These are phyloP conservation scores for Domatiomyces globalis DNA, from an alignment of 2,329 filamentous ascomycete genomes.

Conservation along the genomic window DNA sequence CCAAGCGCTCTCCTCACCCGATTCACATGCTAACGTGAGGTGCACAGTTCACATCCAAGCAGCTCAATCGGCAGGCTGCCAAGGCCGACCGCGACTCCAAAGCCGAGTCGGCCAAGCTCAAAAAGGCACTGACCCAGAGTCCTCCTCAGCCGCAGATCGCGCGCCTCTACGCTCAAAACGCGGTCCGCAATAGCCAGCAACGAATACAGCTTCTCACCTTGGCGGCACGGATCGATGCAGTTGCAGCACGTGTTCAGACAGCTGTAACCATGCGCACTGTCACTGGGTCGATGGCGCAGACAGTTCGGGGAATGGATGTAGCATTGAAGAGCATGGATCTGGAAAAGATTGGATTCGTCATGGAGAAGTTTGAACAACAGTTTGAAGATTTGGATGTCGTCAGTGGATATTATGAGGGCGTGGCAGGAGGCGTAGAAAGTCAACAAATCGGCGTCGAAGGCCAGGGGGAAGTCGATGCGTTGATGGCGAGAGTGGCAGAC, in stretches of 20 bases:
- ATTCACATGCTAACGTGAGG: background rate
- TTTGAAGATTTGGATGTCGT: conserved; percentile 39
- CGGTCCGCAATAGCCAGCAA: conserved; percentile 33
- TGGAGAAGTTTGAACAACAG: conserved; percentile 50
- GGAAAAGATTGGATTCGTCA: conserved; percentile 47
- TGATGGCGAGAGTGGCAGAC: conserved; percentile 75
- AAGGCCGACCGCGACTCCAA: conserved; percentile 34
- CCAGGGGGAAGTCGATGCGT: conserved; percentile 73
- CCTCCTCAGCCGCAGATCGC: conserved; percentile 34
- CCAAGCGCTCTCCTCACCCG: background rate
- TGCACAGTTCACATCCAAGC: conserved; percentile 32
- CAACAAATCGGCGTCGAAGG: conserved; percentile 35
- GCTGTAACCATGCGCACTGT: conserved; percentile 35
- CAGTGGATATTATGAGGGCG: conserved; percentile 65
- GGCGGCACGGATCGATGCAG: conserved; percentile 34
- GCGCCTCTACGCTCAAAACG: conserved; percentile 34
- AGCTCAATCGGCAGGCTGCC: conserved; percentile 33
- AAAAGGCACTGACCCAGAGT: conserved; percentile 34
- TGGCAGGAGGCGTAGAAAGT: conserved; percentile 43
- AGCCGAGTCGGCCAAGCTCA: conserved; percentile 34
- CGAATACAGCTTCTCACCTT: conserved; percentile 32
- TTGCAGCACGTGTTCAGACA: conserved; percentile 36
- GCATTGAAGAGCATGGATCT: conserved; percentile 33
- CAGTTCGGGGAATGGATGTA: conserved; percentile 31
- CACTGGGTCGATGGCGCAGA: conserved; percentile 31